Conservation (phyloP, 345 rosid species). For the Camelina laxa region DNA sequence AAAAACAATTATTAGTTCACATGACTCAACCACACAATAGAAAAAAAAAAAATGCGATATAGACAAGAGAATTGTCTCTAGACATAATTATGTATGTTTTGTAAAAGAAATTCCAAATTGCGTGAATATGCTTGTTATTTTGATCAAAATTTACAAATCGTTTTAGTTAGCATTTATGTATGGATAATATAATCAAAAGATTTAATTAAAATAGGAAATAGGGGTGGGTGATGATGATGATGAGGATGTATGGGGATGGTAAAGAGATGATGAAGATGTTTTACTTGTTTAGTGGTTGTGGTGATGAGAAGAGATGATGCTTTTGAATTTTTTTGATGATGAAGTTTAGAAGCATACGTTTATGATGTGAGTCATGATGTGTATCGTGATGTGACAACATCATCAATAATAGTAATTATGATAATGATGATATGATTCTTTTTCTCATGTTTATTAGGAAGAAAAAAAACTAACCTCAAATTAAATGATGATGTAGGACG, state of each 20-base stretch:
- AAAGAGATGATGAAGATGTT: constrained; percentile 36
- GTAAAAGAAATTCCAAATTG: neutral
- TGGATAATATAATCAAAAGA: too few species aligned
- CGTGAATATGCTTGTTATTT: neutral
- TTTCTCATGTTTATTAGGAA: neutral
- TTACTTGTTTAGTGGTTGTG: constrained; percentile 41
- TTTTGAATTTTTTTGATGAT: constrained; percentile 39
- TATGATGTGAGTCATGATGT: constrained; percentile 34
- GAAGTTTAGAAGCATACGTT: constrained; percentile 38
- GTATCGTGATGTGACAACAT: constrained; percentile 43
- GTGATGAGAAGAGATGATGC: constrained; percentile 30
- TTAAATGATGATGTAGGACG: constrained; percentile 40
- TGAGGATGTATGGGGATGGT: constrained; percentile 35
- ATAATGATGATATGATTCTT: constrained; percentile 29
- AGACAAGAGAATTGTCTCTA: neutral
- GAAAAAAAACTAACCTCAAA: constrained; percentile 17
- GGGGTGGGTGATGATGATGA: constrained; percentile 26
- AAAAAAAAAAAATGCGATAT: neutral
- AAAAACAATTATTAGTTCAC: neutral
- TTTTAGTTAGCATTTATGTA: neutral
- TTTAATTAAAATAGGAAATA: too few species aligned
- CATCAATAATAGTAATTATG: constrained; percentile 42
- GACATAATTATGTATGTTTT: too few species aligned
- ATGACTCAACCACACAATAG: constrained; percentile 6
- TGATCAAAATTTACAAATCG: neutral